phyloP scores from a whole-genome alignment of 345 rosid genomes.

The Psidium guajava region DNA sequence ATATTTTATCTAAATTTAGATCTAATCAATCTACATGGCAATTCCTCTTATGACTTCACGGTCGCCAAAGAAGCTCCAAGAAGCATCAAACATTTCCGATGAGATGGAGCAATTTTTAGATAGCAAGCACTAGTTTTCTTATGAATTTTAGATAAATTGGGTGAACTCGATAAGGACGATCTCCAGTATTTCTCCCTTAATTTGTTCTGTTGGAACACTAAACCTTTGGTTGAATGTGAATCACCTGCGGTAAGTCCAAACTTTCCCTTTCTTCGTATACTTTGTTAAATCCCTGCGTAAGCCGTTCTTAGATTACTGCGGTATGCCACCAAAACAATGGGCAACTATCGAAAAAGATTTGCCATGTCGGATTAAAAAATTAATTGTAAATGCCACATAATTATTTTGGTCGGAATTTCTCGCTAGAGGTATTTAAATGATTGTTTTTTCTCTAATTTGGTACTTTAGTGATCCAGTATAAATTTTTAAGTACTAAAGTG shows the following conservation, averaged over 20 bases:
- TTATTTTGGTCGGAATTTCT: no score
- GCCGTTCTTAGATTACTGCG: not conserved
- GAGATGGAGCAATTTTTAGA: not conserved
- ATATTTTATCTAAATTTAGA: not conserved
- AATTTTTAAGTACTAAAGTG: no score
- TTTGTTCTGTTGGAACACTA: not conserved
- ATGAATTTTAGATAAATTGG: not conserved
- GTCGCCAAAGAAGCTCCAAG: constrained; percentile 9
- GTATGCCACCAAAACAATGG: not conserved
- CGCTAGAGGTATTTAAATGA: no score
- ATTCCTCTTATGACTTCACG: not conserved
- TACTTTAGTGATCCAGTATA: no score
- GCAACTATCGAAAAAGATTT: not conserved
- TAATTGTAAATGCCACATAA: no score
- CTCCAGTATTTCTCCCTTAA: not conserved
- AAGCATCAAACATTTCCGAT: constrained; percentile 9
- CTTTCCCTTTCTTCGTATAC: not conserved
- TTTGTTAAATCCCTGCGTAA: not conserved
- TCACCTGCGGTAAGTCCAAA: not conserved
- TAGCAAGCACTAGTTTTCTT: no score
- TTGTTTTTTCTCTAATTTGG: no score
- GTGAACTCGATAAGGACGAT: not conserved
- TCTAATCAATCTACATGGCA: no score
- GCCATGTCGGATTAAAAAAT: no score
- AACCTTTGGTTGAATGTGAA: not conserved